Conservation (phyloP, 805 yeast genomes). For the Lachancea mirantina region DNA sequence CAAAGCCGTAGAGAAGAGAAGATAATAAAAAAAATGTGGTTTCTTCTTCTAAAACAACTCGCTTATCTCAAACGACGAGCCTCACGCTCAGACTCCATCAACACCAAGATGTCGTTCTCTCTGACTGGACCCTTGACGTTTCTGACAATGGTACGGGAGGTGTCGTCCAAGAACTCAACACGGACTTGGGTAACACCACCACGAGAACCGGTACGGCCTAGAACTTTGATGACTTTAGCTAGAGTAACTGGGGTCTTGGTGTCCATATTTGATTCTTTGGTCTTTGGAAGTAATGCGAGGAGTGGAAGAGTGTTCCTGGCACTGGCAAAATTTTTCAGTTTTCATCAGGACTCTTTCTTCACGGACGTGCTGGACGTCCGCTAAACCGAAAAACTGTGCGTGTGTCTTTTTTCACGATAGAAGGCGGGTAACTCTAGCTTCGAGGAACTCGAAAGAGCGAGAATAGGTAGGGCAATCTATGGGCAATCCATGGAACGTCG, state of each 20-base stretch:
- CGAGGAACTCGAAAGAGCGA: background rate
- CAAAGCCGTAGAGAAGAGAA: too few species aligned
- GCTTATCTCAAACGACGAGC: constrained; percentile 86
- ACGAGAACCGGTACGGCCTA: constrained; percentile 99
- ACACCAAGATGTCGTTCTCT: constrained; percentile 96
- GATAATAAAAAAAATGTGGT: background rate
- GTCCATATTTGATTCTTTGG: constrained; percentile 22
- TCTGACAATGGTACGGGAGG: constrained; percentile 93
- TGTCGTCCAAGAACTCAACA: constrained; percentile 92
- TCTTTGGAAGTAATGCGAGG: constrained; percentile 4
- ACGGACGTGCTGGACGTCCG: background rate
- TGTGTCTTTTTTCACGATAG: constrained; percentile 2
- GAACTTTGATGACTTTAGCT: constrained; percentile 98
- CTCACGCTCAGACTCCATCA: constrained; percentile 99
- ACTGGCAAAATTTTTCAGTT: constrained; percentile 9
- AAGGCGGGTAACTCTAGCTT: constrained; percentile 2
- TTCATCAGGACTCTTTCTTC: background rate
- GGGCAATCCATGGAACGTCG: background rate
- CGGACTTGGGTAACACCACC: constrained; percentile 99
- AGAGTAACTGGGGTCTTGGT: constrained; percentile 90
- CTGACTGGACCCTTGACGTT: constrained; percentile 98
- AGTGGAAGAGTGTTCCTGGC: too few species aligned
- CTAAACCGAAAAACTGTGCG: constrained; percentile 5
- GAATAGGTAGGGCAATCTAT: background rate
- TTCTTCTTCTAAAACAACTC: background rate